These are phyloP conservation scores for Datura wrightii DNA, from an alignment of 257 asterid species.

Conservation along the genomic window DNA sequence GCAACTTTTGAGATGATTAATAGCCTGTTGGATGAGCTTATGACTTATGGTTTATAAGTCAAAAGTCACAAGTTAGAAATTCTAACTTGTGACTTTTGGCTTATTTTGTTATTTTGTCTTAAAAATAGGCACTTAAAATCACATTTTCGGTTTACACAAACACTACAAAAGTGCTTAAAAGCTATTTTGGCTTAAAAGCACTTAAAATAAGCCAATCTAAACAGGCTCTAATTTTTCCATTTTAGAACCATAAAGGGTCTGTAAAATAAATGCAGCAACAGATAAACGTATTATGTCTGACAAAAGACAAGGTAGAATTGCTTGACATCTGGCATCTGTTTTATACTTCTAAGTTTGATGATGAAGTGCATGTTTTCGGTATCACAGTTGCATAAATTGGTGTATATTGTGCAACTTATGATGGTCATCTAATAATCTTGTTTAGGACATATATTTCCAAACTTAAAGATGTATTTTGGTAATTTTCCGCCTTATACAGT, in stretches of 20 bases:
- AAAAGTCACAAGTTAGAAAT: too few species aligned
- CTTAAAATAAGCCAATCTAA: too few species aligned
- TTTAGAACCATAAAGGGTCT: constrained; percentile 11
- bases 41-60: too few species aligned
- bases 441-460: not conserved
- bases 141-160: too few species aligned
- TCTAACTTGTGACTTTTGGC: too few species aligned
- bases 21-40: too few species aligned
- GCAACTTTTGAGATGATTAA: not conserved
- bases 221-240: not conserved
- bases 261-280: not conserved
- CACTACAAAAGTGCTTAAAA: too few species aligned
- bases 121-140: too few species aligned
- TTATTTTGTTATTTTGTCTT: too few species aligned
- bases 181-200: too few species aligned
- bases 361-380: constrained; percentile 2
- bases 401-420: constrained; percentile 8
- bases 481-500: not conserved
- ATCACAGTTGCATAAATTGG: not conserved
- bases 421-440: constrained; percentile 17
- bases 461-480: not conserved
- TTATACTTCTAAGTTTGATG: constrained; percentile 25
- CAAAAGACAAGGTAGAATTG: constrained; percentile 6
- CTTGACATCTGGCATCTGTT: not conserved
- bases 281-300: not conserved